Evolutionary conservation across 306 rosid species (phyloP).

Genomic region (Calophaca sinica): DNA sequence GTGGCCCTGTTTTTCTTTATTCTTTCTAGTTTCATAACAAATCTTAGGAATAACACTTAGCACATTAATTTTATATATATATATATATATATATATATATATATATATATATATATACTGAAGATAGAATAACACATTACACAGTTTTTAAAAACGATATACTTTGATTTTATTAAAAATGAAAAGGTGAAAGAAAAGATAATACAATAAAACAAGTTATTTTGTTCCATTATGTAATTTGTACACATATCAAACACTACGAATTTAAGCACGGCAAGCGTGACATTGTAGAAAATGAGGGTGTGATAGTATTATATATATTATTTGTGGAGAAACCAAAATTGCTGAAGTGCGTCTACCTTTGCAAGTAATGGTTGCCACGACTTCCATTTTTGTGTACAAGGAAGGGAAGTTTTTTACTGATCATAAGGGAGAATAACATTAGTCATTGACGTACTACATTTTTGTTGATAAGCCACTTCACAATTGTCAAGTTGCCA

Average conservation of each 20-base stretch:
- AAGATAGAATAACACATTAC: neutral
- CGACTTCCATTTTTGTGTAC: slow-evolving; percentile 1
- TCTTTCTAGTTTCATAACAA: slow-evolving; percentile 31
- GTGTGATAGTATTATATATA: neutral
- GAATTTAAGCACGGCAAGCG: slow-evolving; percentile 37
- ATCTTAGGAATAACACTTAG: neutral
- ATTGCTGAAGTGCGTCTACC: neutral
- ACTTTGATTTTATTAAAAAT: slow-evolving; percentile 15
- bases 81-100: neutral
- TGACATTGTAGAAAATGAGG: slow-evolving; percentile 27
- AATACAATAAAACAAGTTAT: neutral
- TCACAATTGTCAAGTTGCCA: slow-evolving; percentile 16
- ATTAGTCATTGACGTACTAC: no score
- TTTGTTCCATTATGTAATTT: neutral
- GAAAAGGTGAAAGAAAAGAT: neutral
- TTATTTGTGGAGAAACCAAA: neutral
- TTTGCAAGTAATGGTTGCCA: neutral
- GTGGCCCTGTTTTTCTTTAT: neutral
- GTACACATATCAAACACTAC: neutral
- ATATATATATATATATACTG: neutral
- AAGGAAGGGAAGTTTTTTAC: no score
- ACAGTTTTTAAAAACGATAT: neutral
- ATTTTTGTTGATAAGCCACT: slow-evolving; percentile 1
- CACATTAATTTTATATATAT: no score
- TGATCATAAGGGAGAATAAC: no score